phyloP scores from a whole-genome alignment of 2,329 filamentous ascomycete genomes.

The Sclerotinia spermophila region DNA sequence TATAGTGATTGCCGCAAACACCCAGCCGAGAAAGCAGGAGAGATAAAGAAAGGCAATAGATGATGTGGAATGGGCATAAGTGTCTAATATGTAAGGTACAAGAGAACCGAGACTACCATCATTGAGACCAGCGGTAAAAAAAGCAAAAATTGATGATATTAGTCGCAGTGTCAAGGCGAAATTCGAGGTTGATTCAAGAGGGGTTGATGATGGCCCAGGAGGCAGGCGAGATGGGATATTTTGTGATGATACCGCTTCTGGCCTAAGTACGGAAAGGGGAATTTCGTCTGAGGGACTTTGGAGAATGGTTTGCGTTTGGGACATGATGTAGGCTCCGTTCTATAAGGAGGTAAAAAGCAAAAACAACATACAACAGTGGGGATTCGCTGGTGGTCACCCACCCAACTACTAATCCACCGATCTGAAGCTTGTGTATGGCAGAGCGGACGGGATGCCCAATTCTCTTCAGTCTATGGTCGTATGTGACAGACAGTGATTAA shows the following conservation, averaged over 20 bases:
- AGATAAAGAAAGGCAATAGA: conserved; percentile 51
- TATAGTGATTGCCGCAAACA: conserved; percentile 46
- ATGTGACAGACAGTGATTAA: rapidly evolving
- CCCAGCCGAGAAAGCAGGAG: conserved; percentile 57
- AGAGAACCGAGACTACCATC: conserved; percentile 62
- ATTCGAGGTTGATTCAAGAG: neutral
- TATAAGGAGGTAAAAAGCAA: neutral
- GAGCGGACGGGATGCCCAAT: conserved; percentile 17
- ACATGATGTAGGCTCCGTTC: neutral
- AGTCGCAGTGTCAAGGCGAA: conserved; percentile 41
- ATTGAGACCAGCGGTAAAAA: conserved; percentile 63
- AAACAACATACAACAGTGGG: neutral
- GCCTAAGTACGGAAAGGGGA: neutral
- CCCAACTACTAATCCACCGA: conserved; percentile 15
- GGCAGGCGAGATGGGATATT: neutral
- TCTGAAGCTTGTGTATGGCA: conserved; percentile 17
- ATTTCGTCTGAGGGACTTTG: neutral
- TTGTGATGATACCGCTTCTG: neutral
- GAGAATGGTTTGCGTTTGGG: neutral
- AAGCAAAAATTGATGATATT: conserved; percentile 54
- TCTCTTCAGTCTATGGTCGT: conserved; percentile 17
- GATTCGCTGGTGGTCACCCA: conserved; percentile 12
- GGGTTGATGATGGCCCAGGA: neutral
- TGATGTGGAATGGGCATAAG: conserved; percentile 52
- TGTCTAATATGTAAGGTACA: conserved; percentile 58